These are phyloP conservation scores for Chytriomyces sp. DNA, from an alignment of 192 early-diverging fungal genomes.

Conservation along the genomic window DNA sequence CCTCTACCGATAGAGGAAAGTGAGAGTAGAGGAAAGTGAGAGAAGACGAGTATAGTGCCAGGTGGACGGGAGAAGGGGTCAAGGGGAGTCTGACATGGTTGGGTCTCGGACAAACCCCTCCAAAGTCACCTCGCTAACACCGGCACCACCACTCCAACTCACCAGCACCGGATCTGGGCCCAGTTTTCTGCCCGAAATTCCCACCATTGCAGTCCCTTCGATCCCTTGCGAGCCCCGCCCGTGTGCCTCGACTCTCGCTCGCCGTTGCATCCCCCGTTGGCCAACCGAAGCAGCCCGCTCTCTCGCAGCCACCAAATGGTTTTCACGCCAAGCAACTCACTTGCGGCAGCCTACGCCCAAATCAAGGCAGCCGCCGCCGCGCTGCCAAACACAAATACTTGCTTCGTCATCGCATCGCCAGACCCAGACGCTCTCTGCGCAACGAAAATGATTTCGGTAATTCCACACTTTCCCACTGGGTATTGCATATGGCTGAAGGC, in stretches of 20 bases:
- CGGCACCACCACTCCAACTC: too few species aligned
- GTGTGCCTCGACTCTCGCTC: neutral
- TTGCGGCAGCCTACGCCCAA: conserved; percentile 34
- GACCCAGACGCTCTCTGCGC: conserved; percentile 86
- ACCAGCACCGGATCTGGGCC: too few species aligned
- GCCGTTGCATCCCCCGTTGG: neutral
- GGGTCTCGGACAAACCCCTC: too few species aligned
- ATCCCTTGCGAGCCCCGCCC: neutral
- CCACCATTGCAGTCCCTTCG: too few species aligned
- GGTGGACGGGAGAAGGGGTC: too few species aligned
- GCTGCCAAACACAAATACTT: conserved; percentile 36
- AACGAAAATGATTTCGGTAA: conserved; percentile 73
- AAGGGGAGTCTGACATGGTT: too few species aligned
- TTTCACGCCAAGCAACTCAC: conserved; percentile 19
- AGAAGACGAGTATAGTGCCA: too few species aligned
- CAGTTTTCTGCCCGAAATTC: too few species aligned
- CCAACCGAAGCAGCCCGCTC: neutral
- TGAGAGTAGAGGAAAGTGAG: too few species aligned
- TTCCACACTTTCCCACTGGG: conserved; percentile 2
- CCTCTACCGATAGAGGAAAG: too few species aligned
- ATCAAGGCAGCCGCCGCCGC: conserved; percentile 32
- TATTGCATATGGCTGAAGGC: neutral
- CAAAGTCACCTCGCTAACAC: too few species aligned
- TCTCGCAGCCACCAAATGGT: conserved; percentile 26
- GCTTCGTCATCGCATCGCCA: conserved; percentile 72